Base-by-base conservation (phyloP, 805 yeast genomes). In the Kodamaea kaohsiungensis region DNA sequence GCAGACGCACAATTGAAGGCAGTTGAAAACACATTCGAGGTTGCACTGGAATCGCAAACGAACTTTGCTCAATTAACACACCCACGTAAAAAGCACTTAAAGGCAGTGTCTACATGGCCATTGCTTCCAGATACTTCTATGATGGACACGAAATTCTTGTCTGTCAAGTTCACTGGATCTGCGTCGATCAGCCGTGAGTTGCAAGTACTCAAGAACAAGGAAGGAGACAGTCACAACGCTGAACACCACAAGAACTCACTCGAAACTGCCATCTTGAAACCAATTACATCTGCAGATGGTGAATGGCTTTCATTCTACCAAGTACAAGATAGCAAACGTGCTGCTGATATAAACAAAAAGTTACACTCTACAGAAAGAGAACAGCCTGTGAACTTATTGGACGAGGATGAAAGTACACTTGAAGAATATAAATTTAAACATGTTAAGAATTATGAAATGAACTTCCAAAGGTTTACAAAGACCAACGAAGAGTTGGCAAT, bases 61-160 rank as follows among this genome's bases (percentile, higher is more conserved):
- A 70, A 78, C 49, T 68, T 66, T 6, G 61, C 70, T 1, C 61
- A 68, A 9, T 73, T 91, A 56, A 78, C 73, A 60, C 99, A 95
- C 72, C 99, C 99, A 33, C 79, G 81, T 25, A 90, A 86, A 72
- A 87, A 81, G 64, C 76, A 82, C 53, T 71, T 91, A 49, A 85
- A 79, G 52, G 96, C 97, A 0, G 91, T 86, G 17, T 80, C 78
- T 56, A 78, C 91, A 1, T 89, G 91, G 90, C 86, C 87, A 22
- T 73, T 95, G 25, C 74, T 92, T 57, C 99, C 99, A 7, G 98
- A 95, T 69, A 85, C 95, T 8, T 85, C 93, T n/a, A 82, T 89
- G 79, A 78, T 91, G 81, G 99, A 95, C 70, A 86, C 89, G 61
- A 82, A 79, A 51, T 91, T 80, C 63, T 74, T 83, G 62, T 77